Conservation (phyloP, 192 early-diverging fungal species). For the Glomus cerebriforme region DNA sequence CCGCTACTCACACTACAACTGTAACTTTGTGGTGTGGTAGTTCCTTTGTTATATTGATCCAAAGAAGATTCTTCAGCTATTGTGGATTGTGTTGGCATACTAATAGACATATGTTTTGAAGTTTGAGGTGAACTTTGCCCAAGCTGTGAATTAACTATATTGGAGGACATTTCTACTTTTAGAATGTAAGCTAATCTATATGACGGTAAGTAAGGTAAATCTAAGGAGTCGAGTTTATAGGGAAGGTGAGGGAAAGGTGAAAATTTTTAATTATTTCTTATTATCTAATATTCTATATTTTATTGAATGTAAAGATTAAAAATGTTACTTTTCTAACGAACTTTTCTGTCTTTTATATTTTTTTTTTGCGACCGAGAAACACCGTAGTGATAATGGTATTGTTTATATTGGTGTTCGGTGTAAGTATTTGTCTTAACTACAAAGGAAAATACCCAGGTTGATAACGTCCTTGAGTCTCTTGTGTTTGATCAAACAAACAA, state of each 20-base stretch:
- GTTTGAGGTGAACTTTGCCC: background rate
- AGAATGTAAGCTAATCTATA: background rate
- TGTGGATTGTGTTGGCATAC: conserved; percentile 1
- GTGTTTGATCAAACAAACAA: background rate
- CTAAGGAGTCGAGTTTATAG: background rate
- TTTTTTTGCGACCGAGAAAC: background rate
- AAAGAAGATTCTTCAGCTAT: background rate
- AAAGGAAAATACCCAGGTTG: background rate
- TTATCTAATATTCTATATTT: background rate
- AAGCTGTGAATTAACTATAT: background rate
- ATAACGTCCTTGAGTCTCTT: background rate
- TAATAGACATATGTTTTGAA: background rate
- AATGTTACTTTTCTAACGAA: background rate
- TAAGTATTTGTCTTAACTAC: too few relatives aligned
- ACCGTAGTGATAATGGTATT: background rate
- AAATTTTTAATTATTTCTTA: background rate
- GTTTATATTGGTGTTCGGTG: background rate
- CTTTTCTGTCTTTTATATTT: background rate
- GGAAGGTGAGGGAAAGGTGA: background rate
- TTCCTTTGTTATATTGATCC: background rate
- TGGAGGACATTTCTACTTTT: background rate
- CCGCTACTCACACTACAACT: background rate
- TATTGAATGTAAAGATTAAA: background rate
- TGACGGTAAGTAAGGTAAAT: background rate
- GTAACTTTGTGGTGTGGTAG: background rate